These are phyloP conservation scores for Aspergillus clavatus DNA, from an alignment of 2,329 filamentous ascomycete species.

Conservation along the genomic window DNA sequence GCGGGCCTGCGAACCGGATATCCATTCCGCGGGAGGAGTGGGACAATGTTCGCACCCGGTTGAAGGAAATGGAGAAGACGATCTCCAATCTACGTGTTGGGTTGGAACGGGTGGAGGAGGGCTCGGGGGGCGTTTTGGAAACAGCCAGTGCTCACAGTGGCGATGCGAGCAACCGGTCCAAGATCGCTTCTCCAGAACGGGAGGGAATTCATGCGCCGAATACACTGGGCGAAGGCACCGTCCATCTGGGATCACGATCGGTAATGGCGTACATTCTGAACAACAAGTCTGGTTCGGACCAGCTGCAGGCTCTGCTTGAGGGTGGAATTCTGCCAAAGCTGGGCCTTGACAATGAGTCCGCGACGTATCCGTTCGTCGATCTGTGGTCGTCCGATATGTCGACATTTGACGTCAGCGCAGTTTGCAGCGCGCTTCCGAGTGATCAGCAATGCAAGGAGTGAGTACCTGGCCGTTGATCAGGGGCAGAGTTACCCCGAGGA, in stretches of 20 bases:
- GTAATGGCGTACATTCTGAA: constrained; percentile 58
- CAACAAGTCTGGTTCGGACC: constrained; percentile 47
- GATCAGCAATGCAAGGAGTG: constrained; percentile 54
- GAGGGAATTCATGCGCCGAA: constrained; percentile 60
- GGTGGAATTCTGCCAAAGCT: constrained; percentile 59
- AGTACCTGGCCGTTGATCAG: constrained; percentile 17
- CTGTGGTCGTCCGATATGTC: constrained; percentile 60
- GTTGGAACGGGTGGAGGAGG: constrained; percentile 35
- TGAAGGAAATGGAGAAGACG: constrained; percentile 42
- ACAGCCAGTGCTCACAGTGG: constrained; percentile 30
- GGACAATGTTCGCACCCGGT: constrained; percentile 39
- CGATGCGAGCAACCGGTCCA: constrained; percentile 29
- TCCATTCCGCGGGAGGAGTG: constrained; percentile 42
- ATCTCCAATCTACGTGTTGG: constrained; percentile 38
- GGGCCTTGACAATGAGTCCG: constrained; percentile 60
- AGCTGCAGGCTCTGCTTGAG: constrained; percentile 53
- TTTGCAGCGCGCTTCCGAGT: constrained; percentile 55
- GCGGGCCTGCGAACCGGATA: constrained; percentile 23
- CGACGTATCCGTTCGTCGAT: constrained; percentile 62
- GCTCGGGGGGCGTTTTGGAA: constrained; percentile 19
- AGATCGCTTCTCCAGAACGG: constrained; percentile 35
- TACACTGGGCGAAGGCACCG: constrained; percentile 55
- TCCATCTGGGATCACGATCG: constrained; percentile 58
- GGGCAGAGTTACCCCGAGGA: constrained; percentile 7
- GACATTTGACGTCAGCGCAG: constrained; percentile 52